Evolutionary conservation across 345 rosid species (phyloP).

Genomic region (Abelmoschus esculentus): DNA sequence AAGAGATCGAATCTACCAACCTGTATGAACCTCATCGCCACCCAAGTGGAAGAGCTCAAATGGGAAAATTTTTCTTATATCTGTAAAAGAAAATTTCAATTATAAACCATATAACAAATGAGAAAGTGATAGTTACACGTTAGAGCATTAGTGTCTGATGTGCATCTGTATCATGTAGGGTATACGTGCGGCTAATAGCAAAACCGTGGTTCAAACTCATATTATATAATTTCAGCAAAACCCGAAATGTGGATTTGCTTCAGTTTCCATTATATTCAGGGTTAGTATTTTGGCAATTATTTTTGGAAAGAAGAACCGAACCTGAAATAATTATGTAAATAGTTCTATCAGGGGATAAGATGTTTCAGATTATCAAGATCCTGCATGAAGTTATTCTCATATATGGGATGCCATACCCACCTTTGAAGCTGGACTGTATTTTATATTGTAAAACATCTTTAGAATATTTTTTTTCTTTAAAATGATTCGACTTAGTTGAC

Average conservation of each 20-base stretch:
- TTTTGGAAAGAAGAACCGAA: too few species aligned
- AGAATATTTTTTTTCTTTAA: neutral
- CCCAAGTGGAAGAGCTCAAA: conserved; percentile 97
- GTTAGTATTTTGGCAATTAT: too few species aligned
- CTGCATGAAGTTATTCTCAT: neutral
- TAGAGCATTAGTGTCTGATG: neutral
- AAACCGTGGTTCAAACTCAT: neutral
- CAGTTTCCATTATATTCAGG: too few species aligned
- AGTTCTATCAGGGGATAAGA: neutral
- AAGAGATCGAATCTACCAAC: conserved; percentile 30
- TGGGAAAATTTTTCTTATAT: conserved; percentile 84
- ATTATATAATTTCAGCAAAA: too few species aligned
- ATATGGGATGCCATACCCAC: neutral
- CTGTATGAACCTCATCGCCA: conserved; percentile 94
- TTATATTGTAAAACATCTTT: neutral
- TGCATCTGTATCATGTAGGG: neutral
- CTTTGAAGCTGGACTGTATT: neutral
- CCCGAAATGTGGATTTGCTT: too few species aligned
- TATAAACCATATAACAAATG: neutral
- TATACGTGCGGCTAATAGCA: neutral
- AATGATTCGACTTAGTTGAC: neutral
- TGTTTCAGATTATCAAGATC: neutral
- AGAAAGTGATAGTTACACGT: neutral
- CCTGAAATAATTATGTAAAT: too few species aligned
- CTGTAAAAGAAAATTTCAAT: conserved; percentile 1